Conservation (phyloP, 352 stramenopile species). For the Halophytophthora polymorphica region DNA sequence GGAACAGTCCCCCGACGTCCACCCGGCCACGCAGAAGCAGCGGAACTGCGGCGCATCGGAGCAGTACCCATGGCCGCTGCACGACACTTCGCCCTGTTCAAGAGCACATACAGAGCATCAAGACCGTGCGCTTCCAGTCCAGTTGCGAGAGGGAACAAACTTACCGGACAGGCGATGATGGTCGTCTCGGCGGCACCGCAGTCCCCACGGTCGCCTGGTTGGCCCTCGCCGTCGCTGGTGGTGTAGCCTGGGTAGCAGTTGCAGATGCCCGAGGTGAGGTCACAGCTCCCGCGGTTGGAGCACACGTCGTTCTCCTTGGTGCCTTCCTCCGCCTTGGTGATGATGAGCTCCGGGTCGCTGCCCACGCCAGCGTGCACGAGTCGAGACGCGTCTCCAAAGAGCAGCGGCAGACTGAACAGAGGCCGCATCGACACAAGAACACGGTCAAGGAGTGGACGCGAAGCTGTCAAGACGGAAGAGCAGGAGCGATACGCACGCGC, state of each 20-base stretch:
- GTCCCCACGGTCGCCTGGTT: constrained; percentile 59
- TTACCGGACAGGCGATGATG: constrained; percentile 51
- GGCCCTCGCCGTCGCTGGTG: constrained; percentile 57
- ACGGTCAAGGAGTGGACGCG: background rate
- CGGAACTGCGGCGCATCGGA: constrained; percentile 60
- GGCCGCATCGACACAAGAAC: background rate
- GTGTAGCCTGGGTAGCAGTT: constrained; percentile 82
- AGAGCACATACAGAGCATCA: background rate
- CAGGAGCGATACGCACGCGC: constrained; percentile 30
- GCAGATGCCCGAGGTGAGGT: constrained; percentile 79
- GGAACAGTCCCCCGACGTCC: constrained; percentile 66
- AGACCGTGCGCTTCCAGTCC: background rate
- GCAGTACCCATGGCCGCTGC: constrained; percentile 77
- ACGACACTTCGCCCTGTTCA: constrained; percentile 50
- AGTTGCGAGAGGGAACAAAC: background rate
- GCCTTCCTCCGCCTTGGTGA: constrained; percentile 65
- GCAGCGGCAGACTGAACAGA: constrained; percentile 41
- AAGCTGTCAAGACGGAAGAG: background rate
- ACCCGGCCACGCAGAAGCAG: constrained; percentile 61
- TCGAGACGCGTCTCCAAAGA: constrained; percentile 67
- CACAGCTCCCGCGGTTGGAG: constrained; percentile 67
- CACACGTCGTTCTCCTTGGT: constrained; percentile 90
- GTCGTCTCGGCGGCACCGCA: constrained; percentile 51
- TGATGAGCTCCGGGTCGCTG: constrained; percentile 34
- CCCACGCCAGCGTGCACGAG: constrained; percentile 58